Conservation (phyloP, 495 filamentous ascomycete genomes). For the Hypoxylon perforatum region DNA sequence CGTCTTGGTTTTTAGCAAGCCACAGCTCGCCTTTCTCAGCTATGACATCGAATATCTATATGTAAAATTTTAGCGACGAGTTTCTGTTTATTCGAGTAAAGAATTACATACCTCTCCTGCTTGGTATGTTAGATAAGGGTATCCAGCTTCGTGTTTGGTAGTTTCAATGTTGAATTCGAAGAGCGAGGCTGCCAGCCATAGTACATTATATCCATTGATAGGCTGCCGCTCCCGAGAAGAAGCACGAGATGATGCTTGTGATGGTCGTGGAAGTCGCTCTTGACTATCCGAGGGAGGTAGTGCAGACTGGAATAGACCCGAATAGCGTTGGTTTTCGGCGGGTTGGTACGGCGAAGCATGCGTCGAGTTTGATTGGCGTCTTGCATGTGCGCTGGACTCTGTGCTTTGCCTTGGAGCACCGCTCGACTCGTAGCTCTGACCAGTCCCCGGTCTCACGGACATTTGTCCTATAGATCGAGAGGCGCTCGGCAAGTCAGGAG, state of each 20-base stretch:
- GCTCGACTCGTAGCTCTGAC: conserved; percentile 61
- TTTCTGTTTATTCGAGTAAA: background rate
- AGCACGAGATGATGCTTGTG: conserved; percentile 58
- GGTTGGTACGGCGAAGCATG: conserved; percentile 53
- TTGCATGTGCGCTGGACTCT: conserved; percentile 52
- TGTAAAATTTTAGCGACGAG: conserved; percentile 7
- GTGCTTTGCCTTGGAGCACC: conserved; percentile 55
- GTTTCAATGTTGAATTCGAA: conserved; percentile 97
- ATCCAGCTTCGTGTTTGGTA: conserved; percentile 90
- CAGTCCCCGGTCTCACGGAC: conserved; percentile 59
- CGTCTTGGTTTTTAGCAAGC: conserved; percentile 97
- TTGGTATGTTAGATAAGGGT: conserved; percentile 94
- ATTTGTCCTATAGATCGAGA: conserved; percentile 47
- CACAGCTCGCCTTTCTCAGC: conserved; percentile 97
- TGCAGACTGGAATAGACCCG: conserved; percentile 84
- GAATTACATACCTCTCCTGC: conserved; percentile 76
- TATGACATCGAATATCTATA: conserved; percentile 84
- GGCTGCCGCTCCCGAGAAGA: conserved; percentile 61
- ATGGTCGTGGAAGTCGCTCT: conserved; percentile 54
- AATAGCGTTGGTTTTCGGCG: conserved; percentile 61
- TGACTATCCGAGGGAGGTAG: conserved; percentile 80
- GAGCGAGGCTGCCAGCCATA: conserved; percentile 93
- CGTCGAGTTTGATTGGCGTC: conserved; percentile 61
- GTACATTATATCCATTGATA: conserved; percentile 59
- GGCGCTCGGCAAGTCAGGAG: conserved; percentile 50